Percentiles rank a stretch among this genome's conserved stretches.
Conservation (phyloP, 108 stramenopile species). For the Fistulifera solaris region DNA sequence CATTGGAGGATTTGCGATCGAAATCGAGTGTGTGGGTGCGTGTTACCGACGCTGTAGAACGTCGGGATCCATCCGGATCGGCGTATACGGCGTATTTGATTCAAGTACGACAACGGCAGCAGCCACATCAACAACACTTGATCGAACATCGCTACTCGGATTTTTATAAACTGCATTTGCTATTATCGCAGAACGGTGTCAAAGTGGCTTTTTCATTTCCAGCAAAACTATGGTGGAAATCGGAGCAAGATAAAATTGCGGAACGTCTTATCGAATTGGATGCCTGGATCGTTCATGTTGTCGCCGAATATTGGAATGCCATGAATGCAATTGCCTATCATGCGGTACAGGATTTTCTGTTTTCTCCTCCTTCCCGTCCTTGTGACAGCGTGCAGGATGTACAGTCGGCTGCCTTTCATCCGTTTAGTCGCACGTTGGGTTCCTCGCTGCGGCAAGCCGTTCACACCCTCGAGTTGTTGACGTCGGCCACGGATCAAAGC, state of each 20-base stretch:
- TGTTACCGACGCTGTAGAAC: constrained; percentile 31
- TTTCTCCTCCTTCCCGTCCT: constrained; percentile 12
- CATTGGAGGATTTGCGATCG: constrained; percentile 28
- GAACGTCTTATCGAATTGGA: constrained; percentile 46
- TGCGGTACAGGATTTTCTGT: constrained; percentile 19
- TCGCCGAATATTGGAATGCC: constrained; percentile 15
- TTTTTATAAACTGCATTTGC: constrained; percentile 41
- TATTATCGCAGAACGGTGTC: constrained; percentile 20
- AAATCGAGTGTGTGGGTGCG: constrained; percentile 19
- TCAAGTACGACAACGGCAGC: constrained; percentile 16
- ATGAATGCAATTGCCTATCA: not conserved
- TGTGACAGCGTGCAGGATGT: constrained; percentile 18
- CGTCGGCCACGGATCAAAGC: constrained; percentile 22
- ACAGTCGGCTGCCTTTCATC: constrained; percentile 2
- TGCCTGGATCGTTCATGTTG: constrained; percentile 45
- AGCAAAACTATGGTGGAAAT: constrained; percentile 30
- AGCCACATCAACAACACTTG: constrained; percentile 4
- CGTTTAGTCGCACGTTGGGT: constrained; percentile 42
- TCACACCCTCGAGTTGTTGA: constrained; percentile 38
- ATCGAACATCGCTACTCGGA: constrained; percentile 63
- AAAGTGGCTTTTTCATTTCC: constrained; percentile 35
- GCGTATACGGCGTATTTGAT: constrained; percentile 50
- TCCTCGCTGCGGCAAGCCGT: constrained; percentile 50
- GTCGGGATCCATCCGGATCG: constrained; percentile 27
- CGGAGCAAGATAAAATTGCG: constrained; percentile 20